These are phyloP conservation scores for Rhynchospora pubera DNA, from an alignment of 176 grass and related monocot species.

Conservation along the genomic window DNA sequence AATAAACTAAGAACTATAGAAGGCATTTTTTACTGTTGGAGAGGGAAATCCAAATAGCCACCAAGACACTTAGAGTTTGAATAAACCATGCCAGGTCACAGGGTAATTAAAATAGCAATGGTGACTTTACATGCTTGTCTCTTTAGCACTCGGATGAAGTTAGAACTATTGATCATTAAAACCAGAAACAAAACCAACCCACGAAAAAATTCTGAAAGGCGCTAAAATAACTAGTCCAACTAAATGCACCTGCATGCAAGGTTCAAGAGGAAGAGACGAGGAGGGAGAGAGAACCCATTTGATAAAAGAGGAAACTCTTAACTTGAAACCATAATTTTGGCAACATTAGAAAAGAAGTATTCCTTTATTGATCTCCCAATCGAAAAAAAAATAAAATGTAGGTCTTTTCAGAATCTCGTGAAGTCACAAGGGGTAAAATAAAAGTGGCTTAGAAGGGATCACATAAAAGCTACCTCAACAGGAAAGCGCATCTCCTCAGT, in stretches of 20 bases:
- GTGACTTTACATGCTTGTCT: constrained; percentile 10
- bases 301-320: constrained; percentile 8
- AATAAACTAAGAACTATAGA: not conserved
- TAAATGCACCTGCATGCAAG: constrained; percentile 6
- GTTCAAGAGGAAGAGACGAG: not conserved
- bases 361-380: not conserved
- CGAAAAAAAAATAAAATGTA: not conserved
- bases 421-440: not conserved
- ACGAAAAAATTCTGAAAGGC: not conserved
- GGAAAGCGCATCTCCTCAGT: constrained; percentile 58
- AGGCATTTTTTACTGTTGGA: not conserved
- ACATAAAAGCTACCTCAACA: constrained; percentile 42
- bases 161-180: constrained; percentile 9
- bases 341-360: not conserved
- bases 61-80: constrained; percentile 10
- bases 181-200: not conserved
- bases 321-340: constrained; percentile 14
- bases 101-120: not conserved
- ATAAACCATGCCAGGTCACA: constrained; percentile 15
- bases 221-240: not conserved
- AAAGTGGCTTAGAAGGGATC: not conserved
- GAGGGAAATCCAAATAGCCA: not conserved
- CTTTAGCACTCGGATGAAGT: not conserved
- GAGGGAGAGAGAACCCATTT: not conserved
- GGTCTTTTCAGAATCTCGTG: constrained; percentile 6